phyloP scores from a whole-genome alignment of 805 yeast species.

The Tetrapisispora pingtungensis region DNA sequence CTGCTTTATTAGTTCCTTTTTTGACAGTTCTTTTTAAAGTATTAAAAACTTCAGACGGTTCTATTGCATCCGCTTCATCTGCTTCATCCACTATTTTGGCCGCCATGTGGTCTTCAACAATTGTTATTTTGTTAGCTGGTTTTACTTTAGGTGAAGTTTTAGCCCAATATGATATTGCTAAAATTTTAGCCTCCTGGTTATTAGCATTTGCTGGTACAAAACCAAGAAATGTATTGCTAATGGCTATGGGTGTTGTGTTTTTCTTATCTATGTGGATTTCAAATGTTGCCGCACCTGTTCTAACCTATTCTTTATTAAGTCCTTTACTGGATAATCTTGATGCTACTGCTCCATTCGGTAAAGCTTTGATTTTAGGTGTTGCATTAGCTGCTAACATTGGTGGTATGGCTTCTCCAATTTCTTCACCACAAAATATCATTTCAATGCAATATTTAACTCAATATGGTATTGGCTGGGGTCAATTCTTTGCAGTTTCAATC shows the following conservation, averaged over 20 bases:
- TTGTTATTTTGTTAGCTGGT: slow-evolving; percentile 82
- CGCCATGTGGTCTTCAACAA: slow-evolving; percentile 91
- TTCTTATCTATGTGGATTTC: slow-evolving; percentile 91
- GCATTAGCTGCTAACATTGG: slow-evolving; percentile 89
- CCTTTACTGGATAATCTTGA: slow-evolving; percentile 77
- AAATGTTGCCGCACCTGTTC: slow-evolving; percentile 93
- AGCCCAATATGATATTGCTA: slow-evolving; percentile 83
- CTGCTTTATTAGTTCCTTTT: slow-evolving; percentile 75
- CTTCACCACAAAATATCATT: slow-evolving; percentile 91
- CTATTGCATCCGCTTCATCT: slow-evolving; percentile 50
- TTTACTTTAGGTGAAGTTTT: slow-evolving; percentile 89
- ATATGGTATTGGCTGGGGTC: slow-evolving; percentile 63
- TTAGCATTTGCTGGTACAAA: slow-evolving; percentile 71
- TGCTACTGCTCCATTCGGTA: slow-evolving; percentile 63
- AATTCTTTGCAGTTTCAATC: slow-evolving; percentile 82
- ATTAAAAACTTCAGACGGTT: slow-evolving; percentile 40
- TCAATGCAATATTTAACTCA: slow-evolving; percentile 77
- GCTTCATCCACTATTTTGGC: slow-evolving; percentile 62
- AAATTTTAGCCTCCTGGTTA: slow-evolving; percentile 69
- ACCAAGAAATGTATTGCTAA: slow-evolving; percentile 65
- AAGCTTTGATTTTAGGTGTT: slow-evolving; percentile 78
- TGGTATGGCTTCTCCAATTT: slow-evolving; percentile 94
- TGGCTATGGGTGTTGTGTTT: slow-evolving; percentile 77
- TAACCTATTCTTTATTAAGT: slow-evolving; percentile 77
- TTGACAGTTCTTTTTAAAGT: slow-evolving; percentile 64